Base-by-base conservation (phyloP, 1,284 basidiomycete species). In the Marasmius oreades region DNA sequence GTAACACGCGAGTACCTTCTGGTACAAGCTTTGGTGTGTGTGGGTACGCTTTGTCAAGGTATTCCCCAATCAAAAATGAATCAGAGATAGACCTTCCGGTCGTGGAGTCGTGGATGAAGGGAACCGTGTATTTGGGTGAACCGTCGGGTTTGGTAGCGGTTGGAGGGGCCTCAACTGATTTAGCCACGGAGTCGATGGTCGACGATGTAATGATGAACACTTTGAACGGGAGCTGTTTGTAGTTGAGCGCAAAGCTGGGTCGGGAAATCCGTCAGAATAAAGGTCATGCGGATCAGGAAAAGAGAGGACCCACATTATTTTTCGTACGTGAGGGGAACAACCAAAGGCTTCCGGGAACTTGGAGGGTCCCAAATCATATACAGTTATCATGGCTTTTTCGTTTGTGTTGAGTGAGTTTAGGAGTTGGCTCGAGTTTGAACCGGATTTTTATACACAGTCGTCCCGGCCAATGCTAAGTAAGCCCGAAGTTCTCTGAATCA, bases 81-180 rank as follows among this genome's bases (percentile, higher is more conserved):
- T 65, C 23, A 11, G 58, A 56, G 1, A 51, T 33, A 10, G 56
- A 31, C 34, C 24, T 34, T 12, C 48, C 55, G 42, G 43, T 37
- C 18, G 68, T 8, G 12, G 59, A 55, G 5, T 47, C 46, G 42
- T 69, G 64, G 36, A 60, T 52, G 20, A 58, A 24, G 2, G 59
- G 59, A 16, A 60, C 18, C 3, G 59, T 60, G 50, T 58, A 58
- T 4, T 36, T 18, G 1, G 55, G 56, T 12, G 28, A 48, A 5
- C 56, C n/a, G n/a, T n/a, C n/a, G n/a, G n/a, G n/a, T n/a, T n/a
- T n/a, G n/a, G n/a, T n/a, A n/a, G n/a, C n/a, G n/a, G n/a, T n/a
- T n/a, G n/a, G n/a, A n/a, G n/a, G n/a, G n/a, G n/a, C n/a, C n/a
- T n/a, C n/a, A n/a, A 50, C 16, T 47, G 48, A 43, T 22, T 51